Conservation (phyloP, 2,329 filamentous ascomycete genomes). For the Cercospora citrullina region DNA sequence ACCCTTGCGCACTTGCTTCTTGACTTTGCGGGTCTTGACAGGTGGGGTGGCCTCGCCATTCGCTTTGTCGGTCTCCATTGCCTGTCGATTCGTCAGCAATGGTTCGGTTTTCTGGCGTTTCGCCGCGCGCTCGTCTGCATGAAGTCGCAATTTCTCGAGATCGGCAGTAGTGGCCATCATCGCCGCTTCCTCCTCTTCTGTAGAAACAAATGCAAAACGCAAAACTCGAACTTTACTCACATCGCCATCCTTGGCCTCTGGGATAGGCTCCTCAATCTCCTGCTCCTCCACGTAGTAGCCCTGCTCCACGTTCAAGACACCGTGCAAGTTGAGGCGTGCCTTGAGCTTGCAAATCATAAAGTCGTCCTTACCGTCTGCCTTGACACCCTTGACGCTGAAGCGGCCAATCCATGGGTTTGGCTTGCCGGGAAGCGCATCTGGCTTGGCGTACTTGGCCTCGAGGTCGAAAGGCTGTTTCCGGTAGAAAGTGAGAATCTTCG, state of each 20-base stretch:
- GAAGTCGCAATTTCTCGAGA: conserved; percentile 19
- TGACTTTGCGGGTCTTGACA: conserved; percentile 87
- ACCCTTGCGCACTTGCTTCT: conserved; percentile 98
- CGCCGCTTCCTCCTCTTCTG: conserved; percentile 26
- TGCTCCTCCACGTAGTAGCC: conserved; percentile 98
- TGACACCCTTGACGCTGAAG: conserved; percentile 97
- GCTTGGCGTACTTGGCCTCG: conserved; percentile 89
- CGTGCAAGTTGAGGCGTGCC: conserved; percentile 93
- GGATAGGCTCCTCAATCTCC: conserved; percentile 91
- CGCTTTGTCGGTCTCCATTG: conserved; percentile 81
- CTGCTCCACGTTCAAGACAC: conserved; percentile 91
- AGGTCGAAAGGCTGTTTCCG: conserved; percentile 96
- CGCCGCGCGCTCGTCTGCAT: conserved; percentile 24
- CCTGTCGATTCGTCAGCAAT: conserved; percentile 52
- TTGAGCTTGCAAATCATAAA: conserved; percentile 99
- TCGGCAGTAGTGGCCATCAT: conserved; percentile 19
- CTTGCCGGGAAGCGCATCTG: conserved; percentile 84
- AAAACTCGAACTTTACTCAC: conserved; percentile 55
- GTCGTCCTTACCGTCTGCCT: conserved; percentile 88
- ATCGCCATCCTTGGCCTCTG: conserved; percentile 71
- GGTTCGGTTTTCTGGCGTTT: conserved; percentile 33
- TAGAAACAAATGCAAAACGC: conserved; percentile 29
- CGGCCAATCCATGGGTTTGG: conserved; percentile 92
- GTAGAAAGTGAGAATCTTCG: conserved; percentile 99
- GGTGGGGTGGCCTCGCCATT: conserved; percentile 48